phyloP scores from a whole-genome alignment of 345 rosid genomes.

The Pistacia vera region DNA sequence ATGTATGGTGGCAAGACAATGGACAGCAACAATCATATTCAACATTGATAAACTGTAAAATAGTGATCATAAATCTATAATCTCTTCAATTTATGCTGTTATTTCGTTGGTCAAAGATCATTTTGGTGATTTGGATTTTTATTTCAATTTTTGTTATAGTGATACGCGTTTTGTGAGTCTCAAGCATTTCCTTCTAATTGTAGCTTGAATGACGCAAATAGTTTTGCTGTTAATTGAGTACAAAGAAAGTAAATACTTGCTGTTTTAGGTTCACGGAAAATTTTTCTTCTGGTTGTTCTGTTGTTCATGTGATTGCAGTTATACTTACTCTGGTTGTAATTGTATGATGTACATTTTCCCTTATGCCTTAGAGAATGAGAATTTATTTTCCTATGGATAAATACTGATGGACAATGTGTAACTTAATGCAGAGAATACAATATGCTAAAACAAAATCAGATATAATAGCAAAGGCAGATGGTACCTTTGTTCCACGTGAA shows the following conservation, averaged over 20 bases:
- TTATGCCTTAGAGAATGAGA: background rate
- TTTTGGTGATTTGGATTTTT: background rate
- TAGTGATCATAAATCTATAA: background rate
- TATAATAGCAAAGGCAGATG: constrained; percentile 92
- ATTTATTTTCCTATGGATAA: background rate
- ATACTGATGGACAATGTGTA: constrained; percentile 6
- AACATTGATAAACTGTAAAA: background rate
- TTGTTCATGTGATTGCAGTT: background rate
- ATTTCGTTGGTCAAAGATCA: background rate
- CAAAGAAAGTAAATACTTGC: background rate
- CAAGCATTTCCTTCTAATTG: constrained; percentile 1
- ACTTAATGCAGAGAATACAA: constrained; percentile 74
- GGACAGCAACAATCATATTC: background rate
- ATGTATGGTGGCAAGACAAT: too few species aligned
- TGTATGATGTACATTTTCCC: background rate
- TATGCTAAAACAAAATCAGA: constrained; percentile 95
- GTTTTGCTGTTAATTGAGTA: background rate
- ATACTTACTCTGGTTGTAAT: background rate
- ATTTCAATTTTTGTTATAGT: background rate
- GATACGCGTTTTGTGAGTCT: background rate
- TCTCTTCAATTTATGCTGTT: background rate
- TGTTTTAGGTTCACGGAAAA: background rate
- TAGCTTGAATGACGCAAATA: background rate
- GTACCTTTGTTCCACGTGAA: constrained; percentile 96
- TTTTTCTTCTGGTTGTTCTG: background rate